phyloP scores from a whole-genome alignment of 768 basidiomycete species.

The Termitomyces sp. region DNA sequence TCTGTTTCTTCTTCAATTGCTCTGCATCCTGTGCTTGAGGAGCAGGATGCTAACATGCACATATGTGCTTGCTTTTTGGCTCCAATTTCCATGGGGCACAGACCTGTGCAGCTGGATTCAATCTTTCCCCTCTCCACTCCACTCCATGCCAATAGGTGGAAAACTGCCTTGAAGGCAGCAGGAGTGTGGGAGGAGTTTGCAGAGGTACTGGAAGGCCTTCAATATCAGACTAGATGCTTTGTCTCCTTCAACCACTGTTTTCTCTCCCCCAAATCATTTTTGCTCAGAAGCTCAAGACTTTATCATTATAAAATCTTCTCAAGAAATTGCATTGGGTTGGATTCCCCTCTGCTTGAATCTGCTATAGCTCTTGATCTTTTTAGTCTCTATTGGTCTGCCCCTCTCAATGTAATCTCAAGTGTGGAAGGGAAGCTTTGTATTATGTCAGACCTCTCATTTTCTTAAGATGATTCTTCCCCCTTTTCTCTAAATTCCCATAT shows the following conservation, averaged over 20 bases:
- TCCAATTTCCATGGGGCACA: not conserved
- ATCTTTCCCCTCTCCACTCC: not conserved
- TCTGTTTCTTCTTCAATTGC: not conserved
- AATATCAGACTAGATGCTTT: too few species aligned
- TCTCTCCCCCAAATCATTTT: too few species aligned
- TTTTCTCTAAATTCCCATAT: too few species aligned
- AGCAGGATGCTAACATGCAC: not conserved
- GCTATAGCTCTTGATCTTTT: not conserved
- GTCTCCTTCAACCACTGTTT: too few species aligned
- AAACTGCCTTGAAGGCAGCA: not conserved
- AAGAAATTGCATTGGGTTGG: too few species aligned
- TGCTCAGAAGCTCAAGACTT: too few species aligned
- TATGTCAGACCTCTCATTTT: not conserved
- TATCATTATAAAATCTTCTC: too few species aligned
- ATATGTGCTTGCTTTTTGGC: not conserved
- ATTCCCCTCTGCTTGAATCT: not conserved
- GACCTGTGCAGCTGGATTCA: not conserved
- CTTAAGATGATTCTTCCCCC: not conserved
- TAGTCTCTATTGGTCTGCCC: not conserved
- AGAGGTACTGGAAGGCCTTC: not conserved
- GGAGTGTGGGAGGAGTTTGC: not conserved
- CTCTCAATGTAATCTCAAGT: too few species aligned
- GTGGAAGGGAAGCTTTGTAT: not conserved
- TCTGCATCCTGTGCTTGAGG: not conserved
- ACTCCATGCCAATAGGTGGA: not conserved